Conservation (phyloP, 441 rosid genomes). For the Populus trichocarpa region DNA sequence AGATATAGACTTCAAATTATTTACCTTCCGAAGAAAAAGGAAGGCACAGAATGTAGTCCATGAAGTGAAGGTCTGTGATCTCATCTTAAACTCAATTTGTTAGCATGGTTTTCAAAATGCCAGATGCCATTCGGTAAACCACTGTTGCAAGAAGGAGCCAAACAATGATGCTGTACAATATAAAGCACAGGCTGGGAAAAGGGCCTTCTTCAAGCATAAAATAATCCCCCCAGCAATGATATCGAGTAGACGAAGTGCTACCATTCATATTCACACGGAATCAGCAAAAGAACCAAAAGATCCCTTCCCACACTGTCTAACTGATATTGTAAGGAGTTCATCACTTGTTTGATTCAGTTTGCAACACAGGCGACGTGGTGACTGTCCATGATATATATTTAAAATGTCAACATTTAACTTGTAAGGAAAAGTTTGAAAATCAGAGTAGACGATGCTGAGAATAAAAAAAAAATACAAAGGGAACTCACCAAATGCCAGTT, state of each 20-base stretch:
- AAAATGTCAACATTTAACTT: background rate
- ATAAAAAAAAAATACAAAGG: background rate
- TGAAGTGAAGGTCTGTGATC: constrained; percentile 26
- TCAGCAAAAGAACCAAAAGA: constrained; percentile 41
- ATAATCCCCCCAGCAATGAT: constrained; percentile 16
- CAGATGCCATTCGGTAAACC: constrained; percentile 24
- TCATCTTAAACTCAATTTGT: constrained; percentile 22
- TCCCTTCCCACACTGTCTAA: constrained; percentile 64
- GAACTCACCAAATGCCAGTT: constrained; percentile 78
- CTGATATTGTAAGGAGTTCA: constrained; percentile 52
- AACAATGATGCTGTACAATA: constrained; percentile 12
- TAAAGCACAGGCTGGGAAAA: constrained; percentile 20
- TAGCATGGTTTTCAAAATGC: constrained; percentile 23
- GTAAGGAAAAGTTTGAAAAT: background rate
- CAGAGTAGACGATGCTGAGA: background rate
- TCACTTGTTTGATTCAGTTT: constrained; percentile 46
- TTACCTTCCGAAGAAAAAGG: constrained; percentile 46
- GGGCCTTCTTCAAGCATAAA: constrained; percentile 26
- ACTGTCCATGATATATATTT: constrained; percentile 34
- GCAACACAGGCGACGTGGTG: constrained; percentile 76
- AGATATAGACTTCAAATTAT: constrained; percentile 18
- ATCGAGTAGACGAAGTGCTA: constrained; percentile 8
- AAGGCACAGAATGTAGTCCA: constrained; percentile 39
- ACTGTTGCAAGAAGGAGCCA: constrained; percentile 13
- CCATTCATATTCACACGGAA: constrained; percentile 28